A percentile compares a stretch with the other conserved stretches of the same genome.
Evolutionary conservation across 768 basidiomycete genomes (phyloP).

Genomic region (Cystobasidiopsis lactophilus): DNA sequence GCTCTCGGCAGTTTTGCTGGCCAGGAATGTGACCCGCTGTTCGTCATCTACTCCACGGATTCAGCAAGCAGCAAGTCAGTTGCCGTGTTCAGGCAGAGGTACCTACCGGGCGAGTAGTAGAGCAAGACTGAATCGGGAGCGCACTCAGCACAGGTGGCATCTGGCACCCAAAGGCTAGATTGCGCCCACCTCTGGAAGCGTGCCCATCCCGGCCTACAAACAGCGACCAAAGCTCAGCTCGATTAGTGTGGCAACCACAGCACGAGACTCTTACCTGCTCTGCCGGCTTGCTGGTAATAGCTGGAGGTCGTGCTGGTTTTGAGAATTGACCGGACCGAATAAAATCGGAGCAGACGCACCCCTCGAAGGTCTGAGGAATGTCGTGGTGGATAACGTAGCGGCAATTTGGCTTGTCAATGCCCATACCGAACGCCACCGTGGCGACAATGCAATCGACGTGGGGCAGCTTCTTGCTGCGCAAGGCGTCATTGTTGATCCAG

Average conservation of each 20-base stretch:
- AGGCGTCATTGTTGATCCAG: not conserved
- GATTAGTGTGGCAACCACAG: no score
- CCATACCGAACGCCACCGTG: slow-evolving; percentile 11
- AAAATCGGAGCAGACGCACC: not conserved
- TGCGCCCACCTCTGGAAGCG: not conserved
- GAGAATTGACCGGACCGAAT: not conserved
- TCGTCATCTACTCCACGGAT: no score
- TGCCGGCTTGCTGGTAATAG: slow-evolving; percentile 9
- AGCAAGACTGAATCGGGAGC: not conserved
- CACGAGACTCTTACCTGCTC: no score
- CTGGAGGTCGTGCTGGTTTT: not conserved
- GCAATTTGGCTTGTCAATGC: slow-evolving; percentile 6
- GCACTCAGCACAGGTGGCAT: not conserved
- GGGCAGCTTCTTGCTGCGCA: slow-evolving; percentile 1
- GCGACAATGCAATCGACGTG: slow-evolving; percentile 9
- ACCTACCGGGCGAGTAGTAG: slow-evolving; percentile 4
- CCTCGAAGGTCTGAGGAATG: slow-evolving; percentile 10
- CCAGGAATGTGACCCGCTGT: not conserved
- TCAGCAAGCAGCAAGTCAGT: no score
- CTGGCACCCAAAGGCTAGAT: not conserved
- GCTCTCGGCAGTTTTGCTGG: not conserved
- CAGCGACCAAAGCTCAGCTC: no score
- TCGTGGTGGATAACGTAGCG: slow-evolving; percentile 10
- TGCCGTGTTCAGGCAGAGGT: no score
- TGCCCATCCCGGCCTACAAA: slow-evolving; percentile 9